Evolutionary conservation across 805 yeast species (phyloP).

Genomic region (Ogataea trehalophila): DNA sequence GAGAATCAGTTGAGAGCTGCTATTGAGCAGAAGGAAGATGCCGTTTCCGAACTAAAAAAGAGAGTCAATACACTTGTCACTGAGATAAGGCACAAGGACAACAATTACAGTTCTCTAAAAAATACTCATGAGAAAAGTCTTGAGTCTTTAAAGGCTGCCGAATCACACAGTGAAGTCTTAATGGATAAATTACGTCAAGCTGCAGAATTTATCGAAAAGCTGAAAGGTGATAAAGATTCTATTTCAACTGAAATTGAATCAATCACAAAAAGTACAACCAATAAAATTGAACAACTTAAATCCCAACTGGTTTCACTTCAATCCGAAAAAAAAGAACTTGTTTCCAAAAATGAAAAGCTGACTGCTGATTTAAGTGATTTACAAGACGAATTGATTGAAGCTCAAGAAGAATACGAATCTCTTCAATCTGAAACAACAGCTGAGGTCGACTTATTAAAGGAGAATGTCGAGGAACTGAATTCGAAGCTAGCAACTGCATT

Average conservation of each 20-base stretch:
- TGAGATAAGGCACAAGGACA: constrained; percentile 19
- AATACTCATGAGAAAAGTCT: constrained; percentile 19
- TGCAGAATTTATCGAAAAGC: constrained; percentile 22
- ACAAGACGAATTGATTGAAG: constrained; percentile 19
- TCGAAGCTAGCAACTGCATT: constrained; percentile 7
- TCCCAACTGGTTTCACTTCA: constrained; percentile 5
- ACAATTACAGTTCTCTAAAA: constrained; percentile 24
- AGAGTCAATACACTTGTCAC: constrained; percentile 9
- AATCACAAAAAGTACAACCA: constrained; percentile 1
- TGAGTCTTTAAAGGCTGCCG: constrained; percentile 20
- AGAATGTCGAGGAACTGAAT: constrained; percentile 26
- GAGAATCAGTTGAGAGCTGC: constrained; percentile 23
- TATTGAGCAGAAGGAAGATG: constrained; percentile 18
- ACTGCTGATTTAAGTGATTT: constrained; percentile 5
- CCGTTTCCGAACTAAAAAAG: constrained; percentile 18
- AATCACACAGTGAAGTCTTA: constrained; percentile 17
- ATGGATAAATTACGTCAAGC: constrained; percentile 22
- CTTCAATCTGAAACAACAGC: constrained; percentile 18
- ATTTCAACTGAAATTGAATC: constrained; percentile 12
- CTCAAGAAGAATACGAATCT: constrained; percentile 16
- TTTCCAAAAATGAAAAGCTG: constrained; percentile 12
- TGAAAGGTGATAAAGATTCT: constrained; percentile 22
- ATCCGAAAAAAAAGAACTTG: constrained; percentile 18
- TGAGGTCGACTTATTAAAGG: constrained; percentile 30
- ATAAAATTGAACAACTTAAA: constrained; percentile 9